phyloP scores from a whole-genome alignment of 202 grass and related monocot species.

The Carex sylvatica region DNA sequence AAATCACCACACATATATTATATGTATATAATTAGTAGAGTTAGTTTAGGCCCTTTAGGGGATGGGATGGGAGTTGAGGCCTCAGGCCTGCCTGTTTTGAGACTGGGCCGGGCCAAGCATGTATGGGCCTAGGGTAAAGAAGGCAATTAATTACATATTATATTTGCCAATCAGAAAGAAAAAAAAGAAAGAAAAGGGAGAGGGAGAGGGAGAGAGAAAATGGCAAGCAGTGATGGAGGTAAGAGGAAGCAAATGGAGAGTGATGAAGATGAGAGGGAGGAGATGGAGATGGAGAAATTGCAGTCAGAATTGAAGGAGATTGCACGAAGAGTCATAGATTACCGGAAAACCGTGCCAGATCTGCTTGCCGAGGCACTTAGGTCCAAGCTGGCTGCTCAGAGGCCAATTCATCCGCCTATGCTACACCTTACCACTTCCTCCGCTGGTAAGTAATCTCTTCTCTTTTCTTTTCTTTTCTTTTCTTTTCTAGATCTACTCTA shows the following conservation, averaged over 20 bases:
- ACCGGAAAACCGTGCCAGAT: constrained; percentile 32
- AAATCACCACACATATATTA: too few species aligned
- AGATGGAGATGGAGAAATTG: constrained; percentile 42
- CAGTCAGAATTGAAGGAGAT: constrained; percentile 52
- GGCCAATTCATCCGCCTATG: constrained; percentile 26
- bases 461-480: background rate
- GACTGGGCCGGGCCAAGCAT: too few species aligned
- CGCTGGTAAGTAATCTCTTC: constrained; percentile 18
- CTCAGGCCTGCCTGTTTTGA: too few species aligned
- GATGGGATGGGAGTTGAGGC: too few species aligned
- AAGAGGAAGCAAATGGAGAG: constrained; percentile 15
- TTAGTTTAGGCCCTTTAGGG: too few species aligned
- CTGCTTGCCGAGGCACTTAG: constrained; percentile 11
- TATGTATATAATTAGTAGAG: too few species aligned
- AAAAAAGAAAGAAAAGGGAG: background rate
- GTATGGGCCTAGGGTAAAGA: too few species aligned
- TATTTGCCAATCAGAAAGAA: background rate
- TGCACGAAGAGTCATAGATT: constrained; percentile 46
- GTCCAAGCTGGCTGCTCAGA: constrained; percentile 28
- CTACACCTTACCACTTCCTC: background rate
- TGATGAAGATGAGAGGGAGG: constrained; percentile 8
- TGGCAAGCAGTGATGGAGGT: background rate
- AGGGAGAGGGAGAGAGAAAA: too few species aligned
- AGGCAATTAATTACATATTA: too few species aligned
- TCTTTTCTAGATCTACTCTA: too few species aligned